These are phyloP conservation scores for Phytophthora citrophthora DNA, from an alignment of 352 stramenopile genomes.

Conservation along the genomic window DNA sequence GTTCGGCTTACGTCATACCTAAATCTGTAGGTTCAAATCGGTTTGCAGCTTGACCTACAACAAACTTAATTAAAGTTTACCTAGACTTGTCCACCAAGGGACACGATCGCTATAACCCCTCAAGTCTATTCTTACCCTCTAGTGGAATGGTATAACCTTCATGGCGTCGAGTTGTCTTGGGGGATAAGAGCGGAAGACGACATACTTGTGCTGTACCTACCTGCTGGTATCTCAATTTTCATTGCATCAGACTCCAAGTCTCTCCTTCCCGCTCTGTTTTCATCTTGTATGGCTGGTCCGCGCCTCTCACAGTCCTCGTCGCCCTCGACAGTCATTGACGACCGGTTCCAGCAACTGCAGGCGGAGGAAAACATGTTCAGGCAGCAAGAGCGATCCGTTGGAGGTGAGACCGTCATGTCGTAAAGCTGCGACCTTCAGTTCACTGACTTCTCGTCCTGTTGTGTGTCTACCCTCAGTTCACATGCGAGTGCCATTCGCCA, in stretches of 20 bases:
- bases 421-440: conserved; percentile 12
- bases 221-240: conserved; percentile 1
- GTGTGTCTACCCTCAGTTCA: conserved; percentile 26
- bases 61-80: no score
- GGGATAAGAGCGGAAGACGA: conserved; percentile 33
- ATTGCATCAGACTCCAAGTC: background rate
- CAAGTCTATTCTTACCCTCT: conserved; percentile 20
- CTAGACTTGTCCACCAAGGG: conserved; percentile 1
- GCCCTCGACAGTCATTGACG: conserved; percentile 8
- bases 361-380: conserved; percentile 40
- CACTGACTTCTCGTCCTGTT: conserved; percentile 15
- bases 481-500: conserved; percentile 53
- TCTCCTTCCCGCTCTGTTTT: background rate
- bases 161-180: conserved; percentile 1
- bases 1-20: conserved; percentile 10
- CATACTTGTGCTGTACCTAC: background rate
- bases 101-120: conserved; percentile 8
- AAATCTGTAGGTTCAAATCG: no score
- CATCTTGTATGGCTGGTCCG: conserved; percentile 29
- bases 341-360: conserved; percentile 12
- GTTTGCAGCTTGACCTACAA: no score
- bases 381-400: conserved; percentile 26
- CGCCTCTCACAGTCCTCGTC: conserved; percentile 27
- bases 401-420: conserved; percentile 20
- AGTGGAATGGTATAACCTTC: background rate